Evolutionary conservation across 1,139 yeast genomes (phyloP).

Genomic region (Schizosaccharomyces versatilis): DNA sequence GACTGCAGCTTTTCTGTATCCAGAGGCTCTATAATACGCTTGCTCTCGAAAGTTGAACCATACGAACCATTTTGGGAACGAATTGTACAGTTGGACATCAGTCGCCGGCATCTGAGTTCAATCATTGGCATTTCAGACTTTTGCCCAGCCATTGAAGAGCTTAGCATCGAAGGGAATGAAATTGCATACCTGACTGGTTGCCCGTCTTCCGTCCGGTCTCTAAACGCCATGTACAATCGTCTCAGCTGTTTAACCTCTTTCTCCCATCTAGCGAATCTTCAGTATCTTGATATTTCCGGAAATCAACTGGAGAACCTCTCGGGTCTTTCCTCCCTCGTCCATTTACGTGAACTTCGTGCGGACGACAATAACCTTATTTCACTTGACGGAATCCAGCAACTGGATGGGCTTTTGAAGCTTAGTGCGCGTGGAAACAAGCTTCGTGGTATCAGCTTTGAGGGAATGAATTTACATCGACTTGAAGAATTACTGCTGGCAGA

Average conservation of each 20-base stretch:
- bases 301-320: constrained; percentile 18
- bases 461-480: constrained; percentile 11
- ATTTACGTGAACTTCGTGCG: constrained; percentile 18
- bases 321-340: constrained; percentile 15
- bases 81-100: constrained; percentile 17
- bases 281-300: constrained; percentile 17
- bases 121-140: constrained; percentile 19
- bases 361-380: constrained; percentile 16
- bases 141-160: constrained; percentile 19
- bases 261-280: constrained; percentile 17
- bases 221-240: constrained; percentile 18
- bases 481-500: constrained; percentile 15
- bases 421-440: constrained; percentile 16
- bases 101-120: constrained; percentile 17
- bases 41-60: constrained; percentile 19
- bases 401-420: constrained; percentile 18
- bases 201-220: constrained; percentile 16
- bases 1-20: constrained; percentile 12
- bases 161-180: constrained; percentile 19
- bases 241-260: constrained; percentile 16
- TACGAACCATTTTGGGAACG: constrained; percentile 21
- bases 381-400: constrained; percentile 16
- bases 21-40: constrained; percentile 17
- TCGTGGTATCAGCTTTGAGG: constrained; percentile 13
- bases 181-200: constrained; percentile 21